Percentiles rank a stretch among this genome's conserved stretches.
Conservation (phyloP, 495 filamentous ascomycete genomes). For the Hypoxylon rickii region DNA sequence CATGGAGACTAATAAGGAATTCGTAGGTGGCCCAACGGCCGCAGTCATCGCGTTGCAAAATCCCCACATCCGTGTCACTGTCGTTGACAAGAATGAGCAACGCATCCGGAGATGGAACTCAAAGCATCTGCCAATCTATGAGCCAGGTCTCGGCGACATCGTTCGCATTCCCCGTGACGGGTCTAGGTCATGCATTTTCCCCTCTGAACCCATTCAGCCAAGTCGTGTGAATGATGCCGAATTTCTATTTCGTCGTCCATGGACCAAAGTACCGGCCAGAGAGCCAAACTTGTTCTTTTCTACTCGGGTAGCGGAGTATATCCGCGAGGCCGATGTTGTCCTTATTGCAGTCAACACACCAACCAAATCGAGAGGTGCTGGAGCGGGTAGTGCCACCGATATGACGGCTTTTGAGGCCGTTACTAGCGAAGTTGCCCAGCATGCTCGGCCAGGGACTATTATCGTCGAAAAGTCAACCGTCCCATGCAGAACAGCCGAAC, state of each 20-base stretch:
- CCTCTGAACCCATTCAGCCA: conserved; percentile 29
- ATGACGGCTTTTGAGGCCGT: conserved; percentile 75
- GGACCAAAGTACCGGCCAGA: conserved; percentile 40
- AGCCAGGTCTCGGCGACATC: conserved; percentile 70
- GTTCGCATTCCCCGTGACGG: conserved; percentile 68
- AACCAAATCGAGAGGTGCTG: conserved; percentile 71
- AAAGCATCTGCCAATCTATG: conserved; percentile 73
- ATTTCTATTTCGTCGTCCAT: conserved; percentile 10
- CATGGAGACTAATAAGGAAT: background rate
- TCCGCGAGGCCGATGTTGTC: conserved; percentile 72
- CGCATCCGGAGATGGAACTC: conserved; percentile 78
- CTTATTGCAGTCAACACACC: conserved; percentile 84
- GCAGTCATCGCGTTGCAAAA: conserved; percentile 76
- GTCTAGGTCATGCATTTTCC: conserved; percentile 35
- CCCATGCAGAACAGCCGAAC: conserved; percentile 75
- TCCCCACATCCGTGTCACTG: conserved; percentile 67
- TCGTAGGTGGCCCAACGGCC: conserved; percentile 73
- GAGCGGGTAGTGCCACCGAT: conserved; percentile 73
- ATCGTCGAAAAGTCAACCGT: conserved; percentile 87
- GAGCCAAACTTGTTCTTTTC: conserved; percentile 73
- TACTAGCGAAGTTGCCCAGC: conserved; percentile 65
- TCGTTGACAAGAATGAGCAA: conserved; percentile 68
- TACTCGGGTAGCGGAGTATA: conserved; percentile 61
- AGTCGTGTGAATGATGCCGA: conserved; percentile 18
- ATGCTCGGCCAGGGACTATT: conserved; percentile 69